Conservation (phyloP, 176 grass and related monocot genomes). For the Coix lacrymajobi region DNA sequence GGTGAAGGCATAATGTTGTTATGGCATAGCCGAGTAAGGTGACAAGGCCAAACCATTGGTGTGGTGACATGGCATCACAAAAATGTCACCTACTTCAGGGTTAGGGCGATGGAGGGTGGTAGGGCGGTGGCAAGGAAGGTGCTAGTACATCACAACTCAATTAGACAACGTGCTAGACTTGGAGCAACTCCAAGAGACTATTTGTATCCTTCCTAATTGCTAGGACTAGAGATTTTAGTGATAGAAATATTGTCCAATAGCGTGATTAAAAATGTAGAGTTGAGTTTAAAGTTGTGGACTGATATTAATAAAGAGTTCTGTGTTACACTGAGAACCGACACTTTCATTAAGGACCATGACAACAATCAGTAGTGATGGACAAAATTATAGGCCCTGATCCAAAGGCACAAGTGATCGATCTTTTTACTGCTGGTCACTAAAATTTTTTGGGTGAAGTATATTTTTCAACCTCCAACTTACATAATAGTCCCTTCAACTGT, state of each 20-base stretch:
- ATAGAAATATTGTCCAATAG: too few relatives aligned
- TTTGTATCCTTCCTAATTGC: too few relatives aligned
- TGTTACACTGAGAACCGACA: too few relatives aligned
- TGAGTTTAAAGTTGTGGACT: background rate
- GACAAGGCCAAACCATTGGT: background rate
- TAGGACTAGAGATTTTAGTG: too few relatives aligned
- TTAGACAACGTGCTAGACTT: background rate
- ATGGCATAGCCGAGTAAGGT: background rate
- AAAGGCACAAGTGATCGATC: background rate
- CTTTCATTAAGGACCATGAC: background rate
- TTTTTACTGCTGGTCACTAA: background rate
- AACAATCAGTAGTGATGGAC: background rate
- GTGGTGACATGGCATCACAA: background rate
- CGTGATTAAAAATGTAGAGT: too few relatives aligned
- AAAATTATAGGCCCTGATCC: background rate
- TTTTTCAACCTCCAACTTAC: background rate
- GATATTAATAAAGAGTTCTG: too few relatives aligned
- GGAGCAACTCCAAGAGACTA: too few relatives aligned
- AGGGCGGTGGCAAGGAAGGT: background rate
- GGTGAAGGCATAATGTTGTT: background rate
- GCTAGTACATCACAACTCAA: background rate
- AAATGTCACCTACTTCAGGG: background rate
- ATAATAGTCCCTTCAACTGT: background rate
- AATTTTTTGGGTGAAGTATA: too few relatives aligned
- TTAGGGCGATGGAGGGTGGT: background rate